These are phyloP conservation scores for Cercophora newfieldiana DNA, from an alignment of 495 filamentous ascomycete genomes.

Conservation along the genomic window DNA sequence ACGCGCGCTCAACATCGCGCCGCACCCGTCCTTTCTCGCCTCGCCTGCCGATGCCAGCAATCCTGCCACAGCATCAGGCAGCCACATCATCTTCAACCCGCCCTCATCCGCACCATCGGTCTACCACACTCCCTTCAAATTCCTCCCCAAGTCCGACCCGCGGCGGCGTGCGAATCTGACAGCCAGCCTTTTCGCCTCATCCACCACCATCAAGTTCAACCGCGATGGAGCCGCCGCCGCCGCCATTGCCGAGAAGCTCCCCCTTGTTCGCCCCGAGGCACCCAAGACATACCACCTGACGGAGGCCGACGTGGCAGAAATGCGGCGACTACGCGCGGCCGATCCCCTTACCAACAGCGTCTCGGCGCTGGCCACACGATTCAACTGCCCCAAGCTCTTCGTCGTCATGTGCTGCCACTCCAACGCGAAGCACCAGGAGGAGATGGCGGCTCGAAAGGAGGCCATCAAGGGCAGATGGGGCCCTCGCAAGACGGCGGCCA, in stretches of 20 bases:
- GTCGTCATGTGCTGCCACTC: slow-evolving; percentile 57
- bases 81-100: slow-evolving; percentile 88
- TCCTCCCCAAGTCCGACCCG: slow-evolving; percentile 78
- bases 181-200: slow-evolving; percentile 31
- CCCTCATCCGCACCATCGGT: slow-evolving; percentile 80
- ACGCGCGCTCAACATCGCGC: slow-evolving; percentile 69
- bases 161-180: slow-evolving; percentile 57
- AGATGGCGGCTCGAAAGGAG: slow-evolving; percentile 47
- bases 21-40: slow-evolving; percentile 68
- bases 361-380: slow-evolving; percentile 66
- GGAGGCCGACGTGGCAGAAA: slow-evolving; percentile 72
- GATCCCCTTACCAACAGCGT: slow-evolving; percentile 77
- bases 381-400: slow-evolving; percentile 75
- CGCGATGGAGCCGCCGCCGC: neutral
- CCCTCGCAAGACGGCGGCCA: slow-evolving; percentile 63
- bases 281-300: slow-evolving; percentile 66
- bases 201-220: slow-evolving; percentile 21
- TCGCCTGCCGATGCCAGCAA: slow-evolving; percentile 36
- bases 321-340: slow-evolving; percentile 63
- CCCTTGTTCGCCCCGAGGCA: neutral
- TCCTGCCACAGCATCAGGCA: slow-evolving; percentile 21
- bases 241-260: slow-evolving; percentile 12
- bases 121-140: slow-evolving; percentile 84
- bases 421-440: slow-evolving; percentile 38
- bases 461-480: slow-evolving; percentile 73